phyloP scores from a whole-genome alignment of 257 asterid genomes.

The Eucommia ulmoides region DNA sequence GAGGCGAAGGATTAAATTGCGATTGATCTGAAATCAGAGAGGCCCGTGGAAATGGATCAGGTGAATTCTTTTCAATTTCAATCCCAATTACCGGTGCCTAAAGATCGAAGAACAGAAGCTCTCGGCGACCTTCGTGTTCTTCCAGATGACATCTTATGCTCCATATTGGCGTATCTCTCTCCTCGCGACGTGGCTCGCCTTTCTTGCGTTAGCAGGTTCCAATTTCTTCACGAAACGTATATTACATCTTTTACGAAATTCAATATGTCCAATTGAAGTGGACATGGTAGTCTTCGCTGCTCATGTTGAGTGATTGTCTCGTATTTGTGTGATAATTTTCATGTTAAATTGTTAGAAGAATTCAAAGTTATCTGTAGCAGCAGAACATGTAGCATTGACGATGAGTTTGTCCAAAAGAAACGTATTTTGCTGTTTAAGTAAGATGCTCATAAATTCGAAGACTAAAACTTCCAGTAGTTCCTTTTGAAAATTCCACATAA shows the following conservation, averaged over 20 bases:
- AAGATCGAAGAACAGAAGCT: slow-evolving; percentile 64
- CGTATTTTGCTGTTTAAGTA: too few relatives aligned
- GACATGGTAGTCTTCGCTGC: not conserved
- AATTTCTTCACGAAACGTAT: not conserved
- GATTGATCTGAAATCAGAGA: slow-evolving; percentile 3
- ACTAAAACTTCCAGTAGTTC: too few relatives aligned
- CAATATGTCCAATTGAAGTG: not conserved
- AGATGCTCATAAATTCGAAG: too few relatives aligned
- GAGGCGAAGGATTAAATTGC: not conserved
- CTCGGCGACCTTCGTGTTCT: slow-evolving; percentile 62
- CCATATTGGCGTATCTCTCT: slow-evolving; percentile 36
- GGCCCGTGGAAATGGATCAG: slow-evolving; percentile 15
- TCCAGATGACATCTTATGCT: slow-evolving; percentile 68
- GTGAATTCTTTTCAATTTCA: slow-evolving; percentile 8
- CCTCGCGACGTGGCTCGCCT: slow-evolving; percentile 77
- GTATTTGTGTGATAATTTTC: not conserved
- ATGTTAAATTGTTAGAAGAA: not conserved
- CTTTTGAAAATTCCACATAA: too few relatives aligned
- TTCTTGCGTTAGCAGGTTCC: slow-evolving; percentile 88
- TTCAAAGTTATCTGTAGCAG: not conserved
- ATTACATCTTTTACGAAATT: not conserved
- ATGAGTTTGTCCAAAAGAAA: too few relatives aligned
- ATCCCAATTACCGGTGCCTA: slow-evolving; percentile 14
- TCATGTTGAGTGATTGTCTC: not conserved
- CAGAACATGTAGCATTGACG: not conserved